Conservation (phyloP, 2,329 filamentous ascomycete species). For the Neonectria faginata region DNA sequence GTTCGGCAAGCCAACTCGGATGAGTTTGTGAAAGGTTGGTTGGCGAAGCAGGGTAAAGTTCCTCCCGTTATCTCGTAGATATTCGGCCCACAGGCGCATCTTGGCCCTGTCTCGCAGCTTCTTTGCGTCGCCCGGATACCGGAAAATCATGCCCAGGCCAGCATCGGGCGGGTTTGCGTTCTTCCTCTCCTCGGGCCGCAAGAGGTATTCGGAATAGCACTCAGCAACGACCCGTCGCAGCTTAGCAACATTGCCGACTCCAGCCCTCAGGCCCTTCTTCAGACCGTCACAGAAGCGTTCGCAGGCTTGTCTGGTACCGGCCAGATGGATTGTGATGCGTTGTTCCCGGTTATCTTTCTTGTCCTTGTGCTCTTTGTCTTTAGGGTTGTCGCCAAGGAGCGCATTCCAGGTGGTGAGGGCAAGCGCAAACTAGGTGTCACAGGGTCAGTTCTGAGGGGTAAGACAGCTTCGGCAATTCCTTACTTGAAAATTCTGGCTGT, state of each 20-base stretch:
- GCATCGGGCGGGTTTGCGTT: constrained; percentile 78
- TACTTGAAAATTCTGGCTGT: constrained; percentile 87
- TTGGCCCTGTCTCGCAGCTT: constrained; percentile 96
- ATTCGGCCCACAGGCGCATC: constrained; percentile 97
- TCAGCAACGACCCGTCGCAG: constrained; percentile 83
- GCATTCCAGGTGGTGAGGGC: constrained; percentile 96
- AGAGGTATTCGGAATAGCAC: constrained; percentile 91
- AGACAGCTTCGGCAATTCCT: constrained; percentile 26
- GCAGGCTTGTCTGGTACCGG: constrained; percentile 87
- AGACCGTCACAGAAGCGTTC: constrained; percentile 96
- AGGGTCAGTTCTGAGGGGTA: constrained; percentile 18
- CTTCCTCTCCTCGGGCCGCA: constrained; percentile 73
- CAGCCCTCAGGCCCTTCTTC: constrained; percentile 88
- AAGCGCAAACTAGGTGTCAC: constrained; percentile 76
- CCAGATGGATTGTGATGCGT: constrained; percentile 90
- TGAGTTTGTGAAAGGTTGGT: constrained; percentile 97
- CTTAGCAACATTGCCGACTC: constrained; percentile 87
- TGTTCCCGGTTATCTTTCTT: constrained; percentile 71
- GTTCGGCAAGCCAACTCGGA: constrained; percentile 94
- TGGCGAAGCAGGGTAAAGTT: constrained; percentile 93
- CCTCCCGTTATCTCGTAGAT: constrained; percentile 92
- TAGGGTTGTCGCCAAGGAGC: constrained; percentile 67
- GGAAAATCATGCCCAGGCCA: constrained; percentile 90
- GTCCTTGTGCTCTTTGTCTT: constrained; percentile 62
- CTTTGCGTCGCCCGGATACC: constrained; percentile 93